Evolutionary conservation across 345 rosid species (phyloP).

Genomic region (Turnera subulata): DNA sequence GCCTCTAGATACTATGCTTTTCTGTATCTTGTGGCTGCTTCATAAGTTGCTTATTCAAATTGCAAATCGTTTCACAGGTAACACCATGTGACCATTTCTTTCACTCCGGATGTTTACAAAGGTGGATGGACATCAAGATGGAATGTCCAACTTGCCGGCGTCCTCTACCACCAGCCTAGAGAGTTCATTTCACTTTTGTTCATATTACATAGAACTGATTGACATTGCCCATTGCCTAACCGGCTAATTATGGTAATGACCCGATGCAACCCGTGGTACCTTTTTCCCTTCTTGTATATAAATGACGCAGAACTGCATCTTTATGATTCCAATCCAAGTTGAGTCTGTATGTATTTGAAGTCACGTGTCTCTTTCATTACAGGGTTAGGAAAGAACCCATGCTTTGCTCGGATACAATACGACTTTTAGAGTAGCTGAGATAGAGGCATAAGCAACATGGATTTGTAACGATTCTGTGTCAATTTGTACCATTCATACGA

Average conservation of each 20-base stretch:
- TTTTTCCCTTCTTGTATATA: neutral
- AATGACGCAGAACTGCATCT: too few species aligned
- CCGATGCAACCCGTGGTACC: neutral
- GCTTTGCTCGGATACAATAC: conserved; percentile 16
- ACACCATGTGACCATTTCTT: conserved; percentile 97
- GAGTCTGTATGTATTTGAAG: neutral
- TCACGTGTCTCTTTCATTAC: conserved; percentile 6
- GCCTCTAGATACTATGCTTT: neutral
- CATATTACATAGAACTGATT: conserved; percentile 28
- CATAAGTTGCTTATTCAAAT: neutral
- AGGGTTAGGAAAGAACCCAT: conserved; percentile 24
- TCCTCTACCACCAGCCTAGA: conserved; percentile 77
- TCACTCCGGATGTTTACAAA: conserved; percentile 88
- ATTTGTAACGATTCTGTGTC: conserved; percentile 5
- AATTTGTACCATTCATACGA: conserved; percentile 18
- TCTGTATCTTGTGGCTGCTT: too few species aligned
- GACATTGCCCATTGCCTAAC: conserved; percentile 15
- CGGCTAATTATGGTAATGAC: conserved; percentile 29
- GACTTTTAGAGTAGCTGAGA: conserved; percentile 22
- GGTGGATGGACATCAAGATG: conserved; percentile 99
- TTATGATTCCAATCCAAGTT: neutral
- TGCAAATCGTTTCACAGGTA: conserved; percentile 44
- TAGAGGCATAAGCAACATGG: conserved; percentile 15
- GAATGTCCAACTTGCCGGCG: conserved; percentile 99
- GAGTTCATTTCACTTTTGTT: conserved; percentile 22